Conservation (phyloP, 1,139 yeast genomes). For the Geotrichum histeridarum region DNA sequence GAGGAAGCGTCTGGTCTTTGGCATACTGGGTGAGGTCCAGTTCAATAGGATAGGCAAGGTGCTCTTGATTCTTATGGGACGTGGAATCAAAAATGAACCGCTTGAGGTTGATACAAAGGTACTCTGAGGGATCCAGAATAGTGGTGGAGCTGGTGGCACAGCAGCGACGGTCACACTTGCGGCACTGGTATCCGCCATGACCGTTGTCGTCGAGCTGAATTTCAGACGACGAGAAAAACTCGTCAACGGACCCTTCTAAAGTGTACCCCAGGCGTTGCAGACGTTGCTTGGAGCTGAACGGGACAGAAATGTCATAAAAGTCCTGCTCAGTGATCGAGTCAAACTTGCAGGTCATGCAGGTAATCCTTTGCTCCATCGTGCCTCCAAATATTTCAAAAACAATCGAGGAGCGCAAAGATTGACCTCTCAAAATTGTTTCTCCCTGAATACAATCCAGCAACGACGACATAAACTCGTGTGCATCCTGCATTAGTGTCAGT, state of each 20-base stretch:
- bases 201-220: conserved; percentile 55
- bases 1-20: conserved; percentile 39
- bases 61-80: conserved; percentile 66
- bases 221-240: conserved; percentile 72
- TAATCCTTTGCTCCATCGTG: conserved; percentile 70
- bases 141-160: conserved; percentile 70
- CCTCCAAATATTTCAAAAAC: conserved; percentile 94
- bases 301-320: conserved; percentile 78
- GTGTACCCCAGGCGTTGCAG: conserved; percentile 46
- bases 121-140: conserved; percentile 79
- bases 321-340: conserved; percentile 85
- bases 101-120: conserved; percentile 77
- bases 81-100: conserved; percentile 51
- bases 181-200: conserved; percentile 68
- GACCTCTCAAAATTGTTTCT: conserved; percentile 85
- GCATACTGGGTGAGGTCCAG: conserved; percentile 62
- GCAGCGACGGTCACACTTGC: conserved; percentile 68
- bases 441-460: conserved; percentile 80
- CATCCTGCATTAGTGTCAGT: conserved; percentile 95
- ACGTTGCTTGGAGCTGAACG: conserved; percentile 39
- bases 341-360: conserved; percentile 72
- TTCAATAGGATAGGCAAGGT: conserved; percentile 70
- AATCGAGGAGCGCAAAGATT: conserved; percentile 70
- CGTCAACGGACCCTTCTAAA: conserved; percentile 65
- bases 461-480: conserved; percentile 94